These are phyloP conservation scores for Quercus lobata DNA, from an alignment of 331 rosid species.

Conservation along the genomic window DNA sequence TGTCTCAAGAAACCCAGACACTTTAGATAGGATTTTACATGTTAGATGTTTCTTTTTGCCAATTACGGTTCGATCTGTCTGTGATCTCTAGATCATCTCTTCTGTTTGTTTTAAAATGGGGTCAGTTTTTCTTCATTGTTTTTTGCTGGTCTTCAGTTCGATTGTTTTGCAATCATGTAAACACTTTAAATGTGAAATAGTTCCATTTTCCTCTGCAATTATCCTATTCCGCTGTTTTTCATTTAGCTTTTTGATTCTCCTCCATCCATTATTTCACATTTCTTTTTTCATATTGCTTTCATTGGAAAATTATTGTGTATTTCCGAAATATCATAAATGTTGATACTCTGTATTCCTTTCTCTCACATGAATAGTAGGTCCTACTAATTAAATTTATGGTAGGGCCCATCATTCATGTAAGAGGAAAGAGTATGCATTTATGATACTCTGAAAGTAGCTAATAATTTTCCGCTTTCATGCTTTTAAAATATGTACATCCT, in stretches of 20 bases:
- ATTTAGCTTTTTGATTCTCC: too few relatives aligned
- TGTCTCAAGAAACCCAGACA: conserved; percentile 6
- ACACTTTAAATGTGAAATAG: background rate
- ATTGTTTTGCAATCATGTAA: background rate
- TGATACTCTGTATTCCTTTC: too few relatives aligned
- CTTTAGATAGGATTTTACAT: background rate
- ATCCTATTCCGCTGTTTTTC: too few relatives aligned
- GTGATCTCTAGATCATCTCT: background rate
- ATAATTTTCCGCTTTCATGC: too few relatives aligned
- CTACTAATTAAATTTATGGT: too few relatives aligned
- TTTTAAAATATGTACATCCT: too few relatives aligned
- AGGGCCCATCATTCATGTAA: fast-evolving
- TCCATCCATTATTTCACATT: too few relatives aligned
- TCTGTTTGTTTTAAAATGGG: background rate
- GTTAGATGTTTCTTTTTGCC: background rate
- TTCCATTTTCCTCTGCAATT: background rate
- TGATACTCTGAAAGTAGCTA: fast-evolving
- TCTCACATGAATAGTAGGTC: fast-evolving
- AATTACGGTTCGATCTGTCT: background rate
- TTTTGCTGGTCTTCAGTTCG: background rate
- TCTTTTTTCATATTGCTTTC: too few relatives aligned
- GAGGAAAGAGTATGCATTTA: fast-evolving
- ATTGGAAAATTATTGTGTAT: fast-evolving
- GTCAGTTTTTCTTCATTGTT: background rate
- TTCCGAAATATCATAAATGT: fast-evolving